Evolutionary conservation across 257 asterid genomes (phyloP), one percentile per base, ranked within the genome.

Genomic region (Prunella vulgaris): DNA sequence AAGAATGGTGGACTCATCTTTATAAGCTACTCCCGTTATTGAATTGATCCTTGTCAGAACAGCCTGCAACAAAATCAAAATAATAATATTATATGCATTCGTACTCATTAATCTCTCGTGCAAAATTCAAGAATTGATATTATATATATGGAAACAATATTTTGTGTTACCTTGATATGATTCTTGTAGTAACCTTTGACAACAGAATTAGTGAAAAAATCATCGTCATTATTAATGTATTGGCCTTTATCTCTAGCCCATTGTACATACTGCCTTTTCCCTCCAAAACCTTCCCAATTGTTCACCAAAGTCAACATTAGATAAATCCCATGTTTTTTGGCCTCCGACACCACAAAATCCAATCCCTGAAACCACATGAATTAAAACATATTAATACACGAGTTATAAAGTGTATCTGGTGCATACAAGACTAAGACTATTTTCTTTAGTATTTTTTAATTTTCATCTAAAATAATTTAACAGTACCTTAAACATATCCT

Each of bases 271-370:
- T 84, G 89, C 48, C 42, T 77, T 61, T 80, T 84, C 65, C 90
- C 84, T 74, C 84, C 87, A 65, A 42, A 80, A 5, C 71, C 77
- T 44, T 80, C 79, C 84, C 81, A 83, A 22, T 84, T 82, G 70
- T 85, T 83, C 35, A 72, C 86, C 15, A 80, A 72, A 49, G 82
- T 77, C 76, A 85, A 49, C 24, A 83, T 83, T 14, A 84, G 53
- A 24, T 76, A 71, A 21, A 84, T 40, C 27, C 86, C 89, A 51
- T 80, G 62, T 17, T 71, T 84, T 22, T 64, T 66, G 2, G 87
- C 87, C 58, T 84, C 89, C n/a, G 89, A 74, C 14, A 86, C 71
- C 71, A 72, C 84, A 69, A 79, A 84, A 82, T 86, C 85, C 79
- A 84, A 32, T 3, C 85, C 87, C 85, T 85, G 3, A 18, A 30